Percentiles rank a stretch among this genome's conserved stretches.
phyloP scores from a whole-genome alignment of 2,329 filamentous ascomycete species.

The Thelonectria rubi region DNA sequence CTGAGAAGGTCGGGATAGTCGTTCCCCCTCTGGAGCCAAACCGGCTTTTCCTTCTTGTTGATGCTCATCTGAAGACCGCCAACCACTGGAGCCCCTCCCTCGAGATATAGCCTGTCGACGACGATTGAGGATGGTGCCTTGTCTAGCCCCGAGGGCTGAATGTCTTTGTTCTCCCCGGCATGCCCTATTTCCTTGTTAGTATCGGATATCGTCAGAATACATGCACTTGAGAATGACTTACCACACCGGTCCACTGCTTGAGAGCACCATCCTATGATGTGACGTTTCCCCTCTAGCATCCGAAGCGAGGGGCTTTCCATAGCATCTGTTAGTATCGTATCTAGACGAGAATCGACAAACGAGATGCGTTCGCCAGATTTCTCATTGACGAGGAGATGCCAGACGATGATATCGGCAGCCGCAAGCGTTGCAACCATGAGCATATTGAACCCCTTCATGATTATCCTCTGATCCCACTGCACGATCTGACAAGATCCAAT shows the following conservation, averaged over 20 bases:
- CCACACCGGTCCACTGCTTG: not conserved
- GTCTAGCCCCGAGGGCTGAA: constrained; percentile 1
- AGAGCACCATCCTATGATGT: constrained; percentile 2
- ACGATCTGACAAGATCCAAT: not conserved
- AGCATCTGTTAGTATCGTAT: not conserved
- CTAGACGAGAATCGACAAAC: not conserved
- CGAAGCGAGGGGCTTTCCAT: not conserved
- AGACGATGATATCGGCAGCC: not conserved
- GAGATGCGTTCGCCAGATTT: not conserved
- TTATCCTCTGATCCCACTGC: not conserved
- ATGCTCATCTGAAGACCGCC: constrained; percentile 14
- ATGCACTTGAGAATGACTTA: not conserved
- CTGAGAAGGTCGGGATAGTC: constrained; percentile 27
- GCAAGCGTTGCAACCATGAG: not conserved
- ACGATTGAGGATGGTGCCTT: not conserved
- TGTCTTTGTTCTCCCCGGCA: not conserved
- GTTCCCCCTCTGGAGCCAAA: constrained; percentile 24
- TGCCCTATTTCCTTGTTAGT: constrained; percentile 3
- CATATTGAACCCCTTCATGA: not conserved
- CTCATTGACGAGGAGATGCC: not conserved
- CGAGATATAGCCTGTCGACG: constrained; percentile 24
- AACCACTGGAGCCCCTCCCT: constrained; percentile 11
- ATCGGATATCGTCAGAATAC: not conserved
- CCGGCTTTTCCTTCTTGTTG: constrained; percentile 20
- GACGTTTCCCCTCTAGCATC: not conserved